Base-by-base conservation (phyloP, 768 basidiomycete genomes). In the Tulasnella sp. region DNA sequence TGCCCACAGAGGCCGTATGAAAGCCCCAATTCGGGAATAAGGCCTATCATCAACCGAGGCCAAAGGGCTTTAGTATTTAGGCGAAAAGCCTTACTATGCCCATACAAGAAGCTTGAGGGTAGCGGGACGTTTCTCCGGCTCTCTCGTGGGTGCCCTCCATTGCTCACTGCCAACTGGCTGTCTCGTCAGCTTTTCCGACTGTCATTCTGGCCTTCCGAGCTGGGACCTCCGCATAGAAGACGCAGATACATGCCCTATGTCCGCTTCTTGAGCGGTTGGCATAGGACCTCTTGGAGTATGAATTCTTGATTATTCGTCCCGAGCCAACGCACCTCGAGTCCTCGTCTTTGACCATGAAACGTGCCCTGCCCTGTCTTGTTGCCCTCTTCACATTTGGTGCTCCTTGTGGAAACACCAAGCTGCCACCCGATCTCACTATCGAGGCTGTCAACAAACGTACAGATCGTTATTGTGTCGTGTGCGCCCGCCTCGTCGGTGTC, bases 401-500 rank as follows among this genome's bases (percentile, higher is more conserved):
- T 37, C 64, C 24, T 12, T 69, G 31, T 28, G 37, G 31, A n/a
- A 54, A 54, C 54, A 16, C n/a, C 31, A 37, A 69, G 64, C 64
- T 69, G 64, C 64, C 31, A 69, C 34, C 64, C 64, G 64, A 69
- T 24, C 64, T 69, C 64, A 69, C 64, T 28, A 69, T 69, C 64
- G 5, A 69, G 6, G 14, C 34, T 12, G 0, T 69, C 31, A 16
- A 9, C n/a, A 69, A 4, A 16, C 64, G 64, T 69, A 37, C 64
- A 28, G 54, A 8, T 8, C 24, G 54, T n/a, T 54, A 54, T n/a
- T 5, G 54, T 54, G 54, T 22, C 24, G 54, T 28, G 34, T 69
- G 34, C 64, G 16, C 31, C 31, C 64, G 64, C 28, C 12, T 9
- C 34, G 28, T 69, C 64, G 64, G 64, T 18, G 18, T 69, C 31